phyloP scores from a whole-genome alignment of 2,329 filamentous ascomycete genomes.

The Rugonectria rugulosa region DNA sequence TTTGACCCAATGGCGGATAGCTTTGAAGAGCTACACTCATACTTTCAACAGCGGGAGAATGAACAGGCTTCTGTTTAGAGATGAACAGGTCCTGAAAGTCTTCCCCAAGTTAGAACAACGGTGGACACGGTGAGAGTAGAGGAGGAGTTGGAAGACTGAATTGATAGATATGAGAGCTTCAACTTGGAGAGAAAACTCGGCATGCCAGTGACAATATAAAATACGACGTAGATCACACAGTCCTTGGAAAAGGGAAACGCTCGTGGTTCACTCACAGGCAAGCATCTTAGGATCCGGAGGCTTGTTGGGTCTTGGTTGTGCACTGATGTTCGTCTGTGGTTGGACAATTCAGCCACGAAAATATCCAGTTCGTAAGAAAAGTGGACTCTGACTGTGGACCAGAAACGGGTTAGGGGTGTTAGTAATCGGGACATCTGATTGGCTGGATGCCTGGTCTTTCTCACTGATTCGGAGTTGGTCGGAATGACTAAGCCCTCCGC shows the following conservation, averaged over 20 bases:
- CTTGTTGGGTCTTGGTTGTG: constrained; percentile 5
- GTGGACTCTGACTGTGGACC: constrained; percentile 28
- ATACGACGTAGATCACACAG: background rate
- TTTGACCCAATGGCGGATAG: constrained; percentile 78
- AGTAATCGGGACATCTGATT: constrained; percentile 47
- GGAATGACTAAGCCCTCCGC: constrained; percentile 50
- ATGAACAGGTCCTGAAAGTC: constrained; percentile 48
- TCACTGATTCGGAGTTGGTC: constrained; percentile 50
- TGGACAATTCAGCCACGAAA: constrained; percentile 27
- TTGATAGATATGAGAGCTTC: background rate
- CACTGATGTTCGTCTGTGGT: constrained; percentile 21
- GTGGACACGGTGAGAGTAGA: constrained; percentile 33
- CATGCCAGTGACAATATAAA: background rate
- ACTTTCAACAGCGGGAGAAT: constrained; percentile 33
- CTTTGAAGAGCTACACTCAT: constrained; percentile 54
- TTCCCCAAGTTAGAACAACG: constrained; percentile 45
- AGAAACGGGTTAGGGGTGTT: constrained; percentile 39
- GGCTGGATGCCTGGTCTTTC: constrained; percentile 31
- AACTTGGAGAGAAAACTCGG: background rate
- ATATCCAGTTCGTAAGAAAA: constrained; percentile 21
- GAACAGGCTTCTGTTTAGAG: constrained; percentile 47
- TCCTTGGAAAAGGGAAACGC: background rate
- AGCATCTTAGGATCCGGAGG: constrained; percentile 1
- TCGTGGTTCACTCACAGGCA: background rate
- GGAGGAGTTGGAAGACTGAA: constrained; percentile 9